A percentile compares a stretch with the other conserved stretches of the same genome.
Conservation (phyloP, 106 monocot genomes). For the Platanthera zijinensis region DNA sequence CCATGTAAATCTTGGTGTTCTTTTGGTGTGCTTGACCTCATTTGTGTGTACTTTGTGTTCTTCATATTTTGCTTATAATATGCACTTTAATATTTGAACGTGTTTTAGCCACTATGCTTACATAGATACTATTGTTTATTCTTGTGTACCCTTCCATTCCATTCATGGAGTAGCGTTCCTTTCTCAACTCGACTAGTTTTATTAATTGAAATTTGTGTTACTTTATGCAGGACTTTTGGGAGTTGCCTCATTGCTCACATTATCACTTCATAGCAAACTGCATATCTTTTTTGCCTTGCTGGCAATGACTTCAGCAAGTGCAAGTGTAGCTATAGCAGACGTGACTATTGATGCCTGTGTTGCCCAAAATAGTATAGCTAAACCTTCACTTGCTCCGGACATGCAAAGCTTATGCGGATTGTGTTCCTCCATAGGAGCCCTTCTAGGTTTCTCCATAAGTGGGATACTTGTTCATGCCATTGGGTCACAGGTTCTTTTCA, state of each 20-base stretch:
- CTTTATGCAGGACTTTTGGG: slow-evolving; percentile 43
- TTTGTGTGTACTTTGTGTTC: no score
- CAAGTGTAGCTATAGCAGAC: slow-evolving; percentile 71
- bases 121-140: neutral
- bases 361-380: slow-evolving; percentile 64
- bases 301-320: slow-evolving; percentile 40
- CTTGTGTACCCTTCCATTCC: neutral
- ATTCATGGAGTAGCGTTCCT: neutral
- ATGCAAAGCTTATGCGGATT: slow-evolving; percentile 84
- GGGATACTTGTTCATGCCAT: slow-evolving; percentile 71
- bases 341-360: slow-evolving; percentile 91
- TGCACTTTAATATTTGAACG: no score
- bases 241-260: slow-evolving; percentile 42
- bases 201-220: slow-evolving; percentile 2
- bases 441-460: slow-evolving; percentile 73
- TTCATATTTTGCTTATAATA: no score
- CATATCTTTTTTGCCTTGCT: slow-evolving; percentile 43
- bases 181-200: neutral
- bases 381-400: slow-evolving; percentile 69
- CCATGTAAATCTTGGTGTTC: no score
- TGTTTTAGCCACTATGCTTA: neutral
- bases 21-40: no score
- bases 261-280: slow-evolving; percentile 47
- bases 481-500: slow-evolving; percentile 57
- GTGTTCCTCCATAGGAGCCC: slow-evolving; percentile 56